phyloP scores from a whole-genome alignment of 768 basidiomycete species.

The Suillus brevipes region DNA sequence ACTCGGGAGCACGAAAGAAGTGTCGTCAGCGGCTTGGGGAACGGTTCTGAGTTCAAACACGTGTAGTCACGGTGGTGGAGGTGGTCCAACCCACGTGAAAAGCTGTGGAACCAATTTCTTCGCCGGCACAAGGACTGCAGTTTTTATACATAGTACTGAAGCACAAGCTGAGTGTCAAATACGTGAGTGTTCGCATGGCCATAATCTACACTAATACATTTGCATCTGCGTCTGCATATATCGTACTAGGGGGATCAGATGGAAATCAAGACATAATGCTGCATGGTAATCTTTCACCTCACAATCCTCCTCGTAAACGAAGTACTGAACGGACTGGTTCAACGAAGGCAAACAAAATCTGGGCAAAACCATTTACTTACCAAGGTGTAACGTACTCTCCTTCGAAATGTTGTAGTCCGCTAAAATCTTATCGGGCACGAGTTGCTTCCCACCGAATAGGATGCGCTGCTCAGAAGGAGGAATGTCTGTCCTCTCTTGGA shows the following conservation, averaged over 20 bases:
- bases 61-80: too few relatives aligned
- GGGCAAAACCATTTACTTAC: not conserved
- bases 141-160: not conserved
- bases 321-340: constrained; percentile 1
- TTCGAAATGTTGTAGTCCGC: constrained; percentile 48
- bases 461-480: constrained; percentile 8
- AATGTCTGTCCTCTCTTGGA: constrained; percentile 5
- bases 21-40: too few relatives aligned
- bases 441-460: constrained; percentile 28
- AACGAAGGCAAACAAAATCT: not conserved
- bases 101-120: not conserved
- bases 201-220: not conserved
- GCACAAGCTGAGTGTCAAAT: not conserved
- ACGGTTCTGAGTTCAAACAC: too few relatives aligned
- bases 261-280: not conserved
- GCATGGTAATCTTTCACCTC: not conserved
- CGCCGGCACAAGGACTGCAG: not conserved
- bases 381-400: constrained; percentile 39
- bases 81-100: not conserved
- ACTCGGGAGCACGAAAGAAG: too few relatives aligned
- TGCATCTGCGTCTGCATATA: not conserved
- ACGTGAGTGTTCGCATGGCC: not conserved
- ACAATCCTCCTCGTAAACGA: constrained; percentile 6
- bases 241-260: not conserved
- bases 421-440: constrained; percentile 45